A percentile compares a stretch with the other conserved stretches of the same genome.
Evolutionary conservation across 2,329 filamentous ascomycete genomes (phyloP).

Genomic region (Cladophialophora yegresii): DNA sequence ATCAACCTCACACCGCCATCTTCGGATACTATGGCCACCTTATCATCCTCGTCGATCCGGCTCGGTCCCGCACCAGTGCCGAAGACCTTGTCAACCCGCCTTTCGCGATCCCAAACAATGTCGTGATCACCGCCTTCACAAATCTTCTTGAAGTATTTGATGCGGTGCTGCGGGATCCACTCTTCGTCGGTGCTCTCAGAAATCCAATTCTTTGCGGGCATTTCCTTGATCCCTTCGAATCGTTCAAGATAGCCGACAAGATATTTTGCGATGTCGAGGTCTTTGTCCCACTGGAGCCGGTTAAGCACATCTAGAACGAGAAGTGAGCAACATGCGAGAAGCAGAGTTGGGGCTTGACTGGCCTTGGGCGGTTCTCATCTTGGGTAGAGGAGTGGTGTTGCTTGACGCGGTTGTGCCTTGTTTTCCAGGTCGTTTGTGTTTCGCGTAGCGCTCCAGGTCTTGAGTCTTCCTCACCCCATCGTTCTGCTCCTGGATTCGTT

Average conservation of each 20-base stretch:
- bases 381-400: constrained; percentile 9
- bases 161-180: constrained; percentile 59
- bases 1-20: constrained; percentile 15
- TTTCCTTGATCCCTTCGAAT: constrained; percentile 54
- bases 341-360: background rate
- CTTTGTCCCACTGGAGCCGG: constrained; percentile 54
- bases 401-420: background rate
- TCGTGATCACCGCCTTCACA: constrained; percentile 39
- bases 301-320: constrained; percentile 48
- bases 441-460: constrained; percentile 29
- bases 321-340: background rate
- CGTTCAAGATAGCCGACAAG: constrained; percentile 58
- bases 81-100: constrained; percentile 52
- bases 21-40: constrained; percentile 10
- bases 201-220: constrained; percentile 54
- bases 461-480: constrained; percentile 13
- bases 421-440: constrained; percentile 20
- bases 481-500: constrained; percentile 24
- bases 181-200: constrained; percentile 57
- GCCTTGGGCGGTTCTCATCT: constrained; percentile 33
- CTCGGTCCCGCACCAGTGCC: constrained; percentile 29
- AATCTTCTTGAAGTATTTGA: constrained; percentile 52
- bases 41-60: constrained; percentile 3
- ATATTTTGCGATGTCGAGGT: constrained; percentile 49
- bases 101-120: constrained; percentile 55